Base-by-base conservation (phyloP, 768 basidiomycete genomes). In the Phylloporus sp. region DNA sequence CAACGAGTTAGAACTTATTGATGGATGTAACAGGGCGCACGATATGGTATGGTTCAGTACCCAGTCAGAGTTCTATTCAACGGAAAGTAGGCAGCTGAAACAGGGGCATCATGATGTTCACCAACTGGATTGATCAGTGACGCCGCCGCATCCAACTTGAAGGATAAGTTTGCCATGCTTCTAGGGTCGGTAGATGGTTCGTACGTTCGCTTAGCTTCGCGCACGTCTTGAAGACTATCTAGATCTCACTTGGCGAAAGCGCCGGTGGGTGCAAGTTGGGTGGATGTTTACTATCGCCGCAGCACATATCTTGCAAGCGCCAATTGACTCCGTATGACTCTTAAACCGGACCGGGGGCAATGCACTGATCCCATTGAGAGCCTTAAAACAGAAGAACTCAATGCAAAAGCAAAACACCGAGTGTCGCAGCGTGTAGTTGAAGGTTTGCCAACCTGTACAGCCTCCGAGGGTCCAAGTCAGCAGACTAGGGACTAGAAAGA, bases 31-130 rank as follows among this genome's bases (percentile, higher is more conserved):
- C 22, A 34, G 24, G 13, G 1, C 5, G n/a, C 33, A 9, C 28
- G 20, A 52, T 38, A 36, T 26, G 42, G 50, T 9, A 53, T 21
- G 23, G 38, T 11, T 29, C 20, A 17, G 21, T 17, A 35, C 13
- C 3, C 15, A 14, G 17, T n/a, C n/a, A 38, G 17, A 26, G n/a
- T 23, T 23, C 26, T 40, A 29, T 23, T 33, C 33, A 42, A 9
- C 22, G 13, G 22, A 33, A 29, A 32, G 23, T 31, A 27, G 18
- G 3, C 28, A 43, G 44, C 26, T 50, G 58, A 61, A 58, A 61
- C 59, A 58, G 48, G 43, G 39, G 20, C 11, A 38, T n/a, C n/a
- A n/a, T n/a, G n/a, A n/a, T n/a, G n/a, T 21, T 27, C 31, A 21
- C 7, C 33, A 21, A 24, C n/a, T n/a, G n/a, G n/a, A n/a, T n/a